Percentiles rank a stretch among this genome's conserved stretches.
These are phyloP conservation scores for Pythium dissotocum DNA, from an alignment of 352 stramenopile species.

Conservation along the genomic window DNA sequence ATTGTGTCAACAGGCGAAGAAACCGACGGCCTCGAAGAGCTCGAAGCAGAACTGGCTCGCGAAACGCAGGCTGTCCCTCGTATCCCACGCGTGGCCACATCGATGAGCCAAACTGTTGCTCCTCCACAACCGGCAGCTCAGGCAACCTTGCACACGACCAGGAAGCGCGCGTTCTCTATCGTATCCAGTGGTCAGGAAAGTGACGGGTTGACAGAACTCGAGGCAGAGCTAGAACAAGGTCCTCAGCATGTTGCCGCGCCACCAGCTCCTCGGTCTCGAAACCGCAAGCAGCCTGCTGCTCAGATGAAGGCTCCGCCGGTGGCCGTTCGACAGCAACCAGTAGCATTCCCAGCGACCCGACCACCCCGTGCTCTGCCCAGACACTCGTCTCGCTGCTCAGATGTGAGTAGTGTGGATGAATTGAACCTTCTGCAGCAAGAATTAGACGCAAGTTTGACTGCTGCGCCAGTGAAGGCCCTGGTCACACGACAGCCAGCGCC, in stretches of 20 bases:
- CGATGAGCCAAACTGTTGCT: neutral
- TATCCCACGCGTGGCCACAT: neutral
- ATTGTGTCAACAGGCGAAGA: neutral
- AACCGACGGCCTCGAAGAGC: neutral
- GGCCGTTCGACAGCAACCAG: neutral
- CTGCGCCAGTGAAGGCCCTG: neutral
- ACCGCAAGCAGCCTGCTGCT: neutral
- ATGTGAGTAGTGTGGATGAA: constrained; percentile 7
- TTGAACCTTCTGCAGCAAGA: constrained; percentile 15
- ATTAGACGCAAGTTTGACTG: constrained; percentile 4
- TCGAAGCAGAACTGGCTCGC: neutral
- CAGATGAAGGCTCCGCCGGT: neutral
- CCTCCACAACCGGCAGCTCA: neutral
- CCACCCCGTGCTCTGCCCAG: neutral
- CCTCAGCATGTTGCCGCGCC: neutral
- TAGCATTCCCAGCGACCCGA: too few species aligned
- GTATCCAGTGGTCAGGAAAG: neutral
- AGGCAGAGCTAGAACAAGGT: neutral
- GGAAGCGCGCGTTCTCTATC: neutral
- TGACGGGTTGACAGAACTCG: constrained; percentile 1
- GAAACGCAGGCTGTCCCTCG: neutral
- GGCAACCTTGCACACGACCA: neutral
- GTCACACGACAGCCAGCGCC: neutral
- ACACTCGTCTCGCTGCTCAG: constrained; percentile 6
- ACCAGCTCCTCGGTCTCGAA: neutral